Base-by-base conservation (phyloP, 345 rosid genomes). In the Corymbia maculata region DNA sequence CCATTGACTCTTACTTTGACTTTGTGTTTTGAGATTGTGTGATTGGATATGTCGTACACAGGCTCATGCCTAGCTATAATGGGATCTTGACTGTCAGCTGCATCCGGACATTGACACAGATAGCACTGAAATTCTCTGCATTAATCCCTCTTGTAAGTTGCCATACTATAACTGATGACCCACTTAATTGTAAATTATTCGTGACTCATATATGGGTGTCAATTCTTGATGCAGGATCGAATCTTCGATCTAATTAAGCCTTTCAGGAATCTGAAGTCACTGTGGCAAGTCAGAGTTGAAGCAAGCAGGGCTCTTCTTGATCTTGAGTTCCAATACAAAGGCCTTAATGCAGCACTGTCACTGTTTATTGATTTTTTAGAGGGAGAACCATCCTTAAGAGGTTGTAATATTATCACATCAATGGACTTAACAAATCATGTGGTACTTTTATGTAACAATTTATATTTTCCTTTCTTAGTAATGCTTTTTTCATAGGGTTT, bases 1-100 rank as follows among this genome's bases (percentile, higher is more conserved):
- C 57, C 55, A 50, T 85, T 52, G 26, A 36, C 10, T 16, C 30
- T 51, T 47, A 36, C 49, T 75, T 17, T 19, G 47, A 64, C 80
- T 47, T n/a, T 61, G 80, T 86, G 15, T 45, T 86, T 13, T 85
- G 32, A 85, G 19, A 13, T 85, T 51, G 26, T 85, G 68, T 53
- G 21, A 88, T 79, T 44, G n/a, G 57, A 68, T n/a, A 50, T 70
- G 16, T 30, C 49, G 91, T 85, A 86, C 75, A 87, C 90, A 97
- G 99, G 96, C 91, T 98, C 93, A 97, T 97, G 98, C 98, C 98
- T 64, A 97, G 99, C 92, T 94, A 96, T 94, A 98, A 95, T 89
- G 99, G 99, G 88, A 95, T 96, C 86, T 94, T 98, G 94, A 97
- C 98, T 79, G 79, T 93, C 87, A 96, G 99, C 94, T 98, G 99